Percentiles rank a stretch among this genome's conserved stretches.
Conservation (phyloP, 2,329 filamentous ascomycete species). For the Ceratocystis diversiconidia region DNA sequence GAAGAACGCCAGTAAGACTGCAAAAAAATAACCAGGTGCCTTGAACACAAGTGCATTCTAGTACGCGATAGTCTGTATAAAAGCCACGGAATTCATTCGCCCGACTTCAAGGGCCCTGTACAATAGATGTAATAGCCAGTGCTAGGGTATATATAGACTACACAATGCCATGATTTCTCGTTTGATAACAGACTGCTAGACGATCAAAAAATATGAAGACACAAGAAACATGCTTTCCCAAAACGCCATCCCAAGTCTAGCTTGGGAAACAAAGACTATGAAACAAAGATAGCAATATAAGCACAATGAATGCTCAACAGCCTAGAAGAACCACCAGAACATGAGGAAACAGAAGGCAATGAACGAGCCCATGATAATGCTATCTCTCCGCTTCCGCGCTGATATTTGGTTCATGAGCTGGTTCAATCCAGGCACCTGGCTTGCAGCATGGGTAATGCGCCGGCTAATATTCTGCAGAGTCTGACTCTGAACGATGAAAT, state of each 20-base stretch:
- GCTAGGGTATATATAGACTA: background rate
- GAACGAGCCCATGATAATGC: conserved; percentile 80
- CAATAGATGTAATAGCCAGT: background rate
- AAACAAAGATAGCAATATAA: conserved; percentile 1
- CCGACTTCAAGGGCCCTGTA: background rate
- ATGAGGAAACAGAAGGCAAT: conserved; percentile 85
- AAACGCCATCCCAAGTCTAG: conserved; percentile 18
- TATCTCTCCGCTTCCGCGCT: conserved; percentile 85
- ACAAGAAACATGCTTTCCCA: conserved; percentile 10
- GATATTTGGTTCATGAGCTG: conserved; percentile 83
- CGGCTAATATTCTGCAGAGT: conserved; percentile 78
- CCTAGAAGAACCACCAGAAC: conserved; percentile 53
- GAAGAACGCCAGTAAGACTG: conserved; percentile 10
- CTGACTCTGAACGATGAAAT: conserved; percentile 74
- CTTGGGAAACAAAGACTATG: conserved; percentile 26
- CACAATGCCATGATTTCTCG: background rate
- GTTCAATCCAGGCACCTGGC: conserved; percentile 86
- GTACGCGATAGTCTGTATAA: conserved; percentile 15
- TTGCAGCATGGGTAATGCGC: conserved; percentile 76
- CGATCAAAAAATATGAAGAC: background rate
- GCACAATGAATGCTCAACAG: background rate
- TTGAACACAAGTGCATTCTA: conserved; percentile 5
- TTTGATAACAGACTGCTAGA: conserved; percentile 2
- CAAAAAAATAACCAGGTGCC: background rate
- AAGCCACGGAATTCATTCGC: background rate